Conservation (phyloP, 2,329 filamentous ascomycete species). For the Pseudogymnoascus sp. region DNA sequence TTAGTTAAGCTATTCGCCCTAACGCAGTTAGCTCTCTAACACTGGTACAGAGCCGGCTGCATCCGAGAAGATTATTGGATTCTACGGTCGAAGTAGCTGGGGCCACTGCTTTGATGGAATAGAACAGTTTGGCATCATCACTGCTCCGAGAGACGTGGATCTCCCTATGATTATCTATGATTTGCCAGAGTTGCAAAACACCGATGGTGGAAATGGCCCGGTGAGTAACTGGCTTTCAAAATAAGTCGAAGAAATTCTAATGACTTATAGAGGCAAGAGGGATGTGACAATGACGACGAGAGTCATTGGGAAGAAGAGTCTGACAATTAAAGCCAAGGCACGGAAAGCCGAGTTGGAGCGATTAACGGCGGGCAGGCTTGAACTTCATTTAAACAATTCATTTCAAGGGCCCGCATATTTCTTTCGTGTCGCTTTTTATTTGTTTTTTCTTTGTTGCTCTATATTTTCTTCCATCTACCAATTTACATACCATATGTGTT, state of each 20-base stretch:
- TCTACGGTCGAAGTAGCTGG: constrained; percentile 37
- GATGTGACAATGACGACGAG: background rate
- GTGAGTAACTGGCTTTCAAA: background rate
- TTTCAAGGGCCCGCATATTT: background rate
- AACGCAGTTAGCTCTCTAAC: background rate
- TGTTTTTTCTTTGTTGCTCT: background rate
- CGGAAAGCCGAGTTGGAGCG: background rate
- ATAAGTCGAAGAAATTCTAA: background rate
- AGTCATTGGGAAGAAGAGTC: background rate
- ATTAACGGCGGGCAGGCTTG: background rate
- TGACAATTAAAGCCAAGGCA: background rate
- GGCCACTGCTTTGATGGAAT: constrained; percentile 21
- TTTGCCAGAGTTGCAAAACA: constrained; percentile 38
- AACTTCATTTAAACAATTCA: background rate
- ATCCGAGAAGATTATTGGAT: constrained; percentile 40
- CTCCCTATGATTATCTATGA: constrained; percentile 38
- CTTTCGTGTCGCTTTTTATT: background rate
- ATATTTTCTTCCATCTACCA: background rate
- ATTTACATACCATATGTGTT: background rate
- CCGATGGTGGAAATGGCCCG: constrained; percentile 16
- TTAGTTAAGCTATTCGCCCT: background rate
- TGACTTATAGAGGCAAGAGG: background rate
- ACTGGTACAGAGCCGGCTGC: constrained; percentile 27
- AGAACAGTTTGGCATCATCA: constrained; percentile 44
- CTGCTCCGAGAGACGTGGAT: constrained; percentile 35